Base-by-base conservation (phyloP, 805 yeast genomes). In the Metschnikowia dekortorum region DNA sequence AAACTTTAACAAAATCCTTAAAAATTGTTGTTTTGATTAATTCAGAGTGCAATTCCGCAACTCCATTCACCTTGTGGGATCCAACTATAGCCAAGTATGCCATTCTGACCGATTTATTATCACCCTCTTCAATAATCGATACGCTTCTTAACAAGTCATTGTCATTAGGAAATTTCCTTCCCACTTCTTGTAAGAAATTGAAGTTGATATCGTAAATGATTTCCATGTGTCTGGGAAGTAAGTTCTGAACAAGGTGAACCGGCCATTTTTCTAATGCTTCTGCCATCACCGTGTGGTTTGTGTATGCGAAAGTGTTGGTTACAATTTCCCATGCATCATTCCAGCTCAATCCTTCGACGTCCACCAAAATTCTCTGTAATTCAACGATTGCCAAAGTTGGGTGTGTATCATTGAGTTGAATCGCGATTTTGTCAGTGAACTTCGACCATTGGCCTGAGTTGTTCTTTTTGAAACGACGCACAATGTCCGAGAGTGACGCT, bases 231-330 rank as follows among this genome's bases (percentile, higher is more conserved):
- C 97, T 82, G 53, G 97, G 97, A 57, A 90, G 79, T 66, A 90
- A 70, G 61, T 79, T 83, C 42, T 86, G 88, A 55, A 90, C 73
- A 57, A 90, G 74, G 49, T 86, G 86, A 51, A 91, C 84, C 8
- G 96, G 96, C 97, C 97, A 90, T 72, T 88, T 91, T 74, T 90
- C 97, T 55, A 91, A 77, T 22, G 97, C 97, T 75, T 90, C 97
- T 53, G 84, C 84, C 89, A 90, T 85, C 41, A 90, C 97, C 0
- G 97, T 90, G 68, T 90, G 97, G 69, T 90, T 90, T 6, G 97
- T 90, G 76, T 91, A 91, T 51, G 94, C 94, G 67, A 90, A 89
- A 4, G 94, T 89, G 48, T 69, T 67, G 29, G 85, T 82, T 47
- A 88, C 96, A 64, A 91, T 84, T 28, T 70, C 70, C 97, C 97